phyloP scores from a whole-genome alignment of 1,284 basidiomycete species.

The Singerocomus rubriflavus region DNA sequence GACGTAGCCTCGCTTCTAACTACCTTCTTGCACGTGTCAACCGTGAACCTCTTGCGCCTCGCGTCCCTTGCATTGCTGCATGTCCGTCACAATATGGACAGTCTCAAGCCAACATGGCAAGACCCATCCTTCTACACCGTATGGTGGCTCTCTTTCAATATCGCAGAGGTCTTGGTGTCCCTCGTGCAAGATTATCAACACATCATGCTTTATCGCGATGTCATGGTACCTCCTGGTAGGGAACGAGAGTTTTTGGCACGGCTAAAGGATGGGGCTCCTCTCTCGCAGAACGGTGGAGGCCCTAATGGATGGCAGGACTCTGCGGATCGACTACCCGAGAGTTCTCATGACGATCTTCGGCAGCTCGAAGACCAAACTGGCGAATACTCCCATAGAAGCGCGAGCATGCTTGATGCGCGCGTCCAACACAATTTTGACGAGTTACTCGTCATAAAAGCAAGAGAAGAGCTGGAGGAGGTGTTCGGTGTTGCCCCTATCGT shows the following conservation, averaged over 20 bases:
- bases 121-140: conserved; percentile 60
- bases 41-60: conserved; percentile 53
- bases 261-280: conserved; percentile 16
- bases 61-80: conserved; percentile 52
- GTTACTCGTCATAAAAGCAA: conserved; percentile 54
- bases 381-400: conserved; percentile 1
- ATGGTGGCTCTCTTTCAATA: conserved; percentile 73
- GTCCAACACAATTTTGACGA: conserved; percentile 63
- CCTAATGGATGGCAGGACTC: conserved; percentile 14
- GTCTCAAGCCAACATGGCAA: conserved; percentile 46
- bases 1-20: conserved; percentile 44
- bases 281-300: conserved; percentile 10
- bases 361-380: conserved; percentile 23
- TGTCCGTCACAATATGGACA: conserved; percentile 44
- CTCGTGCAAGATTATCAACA: conserved; percentile 67
- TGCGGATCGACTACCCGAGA: conserved; percentile 16
- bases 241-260: conserved; percentile 35
- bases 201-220: conserved; percentile 62
- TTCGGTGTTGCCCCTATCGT: conserved; percentile 74
- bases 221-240: conserved; percentile 48
- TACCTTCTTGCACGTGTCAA: conserved; percentile 45
- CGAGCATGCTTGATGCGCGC: conserved; percentile 29
- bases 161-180: conserved; percentile 59
- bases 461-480: conserved; percentile 72
- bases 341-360: conserved; percentile 17